Percentiles rank a stretch among this genome's conserved stretches.
These are phyloP conservation scores for Phytophthora pini DNA, from an alignment of 352 stramenopile species.

Conservation along the genomic window DNA sequence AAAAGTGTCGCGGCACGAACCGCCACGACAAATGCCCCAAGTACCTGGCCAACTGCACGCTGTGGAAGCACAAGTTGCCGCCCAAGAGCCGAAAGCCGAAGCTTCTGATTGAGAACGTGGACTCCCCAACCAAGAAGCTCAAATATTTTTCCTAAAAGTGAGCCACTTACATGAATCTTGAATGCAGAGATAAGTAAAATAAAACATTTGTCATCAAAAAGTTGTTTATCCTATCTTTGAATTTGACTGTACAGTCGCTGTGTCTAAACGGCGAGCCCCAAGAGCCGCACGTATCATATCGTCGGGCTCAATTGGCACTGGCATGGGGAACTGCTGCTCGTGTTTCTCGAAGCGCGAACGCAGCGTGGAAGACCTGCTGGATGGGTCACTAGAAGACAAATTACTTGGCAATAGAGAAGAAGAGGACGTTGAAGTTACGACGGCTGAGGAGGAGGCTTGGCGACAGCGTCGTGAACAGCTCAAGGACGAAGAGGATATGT, in stretches of 20 bases:
- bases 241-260: background rate
- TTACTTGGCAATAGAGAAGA: conserved; percentile 48
- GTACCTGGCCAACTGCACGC: conserved; percentile 86
- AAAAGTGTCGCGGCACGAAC: conserved; percentile 87
- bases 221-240: too few relatives aligned
- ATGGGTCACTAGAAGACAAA: conserved; percentile 62
- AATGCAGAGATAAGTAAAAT: background rate
- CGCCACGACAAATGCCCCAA: conserved; percentile 88
- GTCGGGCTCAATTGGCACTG: conserved; percentile 5
- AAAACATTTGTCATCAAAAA: conserved; percentile 4
- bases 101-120: conserved; percentile 64
- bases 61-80: conserved; percentile 88
- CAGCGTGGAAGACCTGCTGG: conserved; percentile 40
- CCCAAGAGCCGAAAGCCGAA: conserved; percentile 87
- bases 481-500: conserved; percentile 34
- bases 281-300: conserved; percentile 29
- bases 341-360: conserved; percentile 54
- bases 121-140: conserved; percentile 87
- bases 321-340: conserved; percentile 46
- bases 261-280: conserved; percentile 14
- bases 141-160: conserved; percentile 71
- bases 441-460: conserved; percentile 40
- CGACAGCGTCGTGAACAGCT: conserved; percentile 34
- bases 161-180: conserved; percentile 3
- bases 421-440: conserved; percentile 29